A percentile compares a stretch with the other conserved stretches of the same genome.
Conservation (phyloP, 1,284 basidiomycete species). For the Ustilago xerochloae region DNA sequence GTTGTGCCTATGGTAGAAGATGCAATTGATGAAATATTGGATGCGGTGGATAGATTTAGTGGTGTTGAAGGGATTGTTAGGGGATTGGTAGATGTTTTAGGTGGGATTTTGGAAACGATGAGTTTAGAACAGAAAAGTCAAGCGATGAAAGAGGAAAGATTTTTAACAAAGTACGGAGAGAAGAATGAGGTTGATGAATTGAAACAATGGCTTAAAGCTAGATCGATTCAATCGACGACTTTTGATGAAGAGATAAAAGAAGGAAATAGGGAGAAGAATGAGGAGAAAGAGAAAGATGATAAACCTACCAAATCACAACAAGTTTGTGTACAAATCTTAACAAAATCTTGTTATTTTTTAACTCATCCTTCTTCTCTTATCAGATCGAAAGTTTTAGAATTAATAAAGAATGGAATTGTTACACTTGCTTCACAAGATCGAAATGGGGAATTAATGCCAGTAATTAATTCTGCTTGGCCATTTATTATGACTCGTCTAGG, state of each 20-base stretch:
- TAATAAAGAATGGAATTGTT: conserved; percentile 44
- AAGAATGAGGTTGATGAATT: conserved; percentile 15
- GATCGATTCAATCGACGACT: not conserved
- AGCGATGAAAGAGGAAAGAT: no score
- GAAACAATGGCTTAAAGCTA: conserved; percentile 11
- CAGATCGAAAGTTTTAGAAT: conserved; percentile 34
- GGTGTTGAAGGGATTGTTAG: conserved; percentile 55
- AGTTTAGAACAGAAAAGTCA: conserved; percentile 19
- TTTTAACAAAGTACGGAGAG: not conserved
- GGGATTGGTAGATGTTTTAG: conserved; percentile 60
- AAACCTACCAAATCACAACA: conserved; percentile 44
- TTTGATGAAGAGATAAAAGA: conserved; percentile 5
- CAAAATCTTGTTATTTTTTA: conserved; percentile 41
- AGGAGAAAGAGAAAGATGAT: conserved; percentile 20
- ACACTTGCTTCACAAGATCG: conserved; percentile 45
- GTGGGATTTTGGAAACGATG: conserved; percentile 54
- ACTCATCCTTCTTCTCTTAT: conserved; percentile 48
- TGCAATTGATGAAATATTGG: conserved; percentile 65
- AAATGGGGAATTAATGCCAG: conserved; percentile 53
- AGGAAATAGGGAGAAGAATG: not conserved
- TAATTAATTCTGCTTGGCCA: conserved; percentile 63
- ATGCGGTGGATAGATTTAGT: conserved; percentile 63
- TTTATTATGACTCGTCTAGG: conserved; percentile 60
- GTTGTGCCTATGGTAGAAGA: conserved; percentile 64
- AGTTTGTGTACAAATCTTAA: conserved; percentile 34